Evolutionary conservation across 1,284 basidiomycete genomes (phyloP), one percentile per base, ranked within the genome.

Genomic region (Rhizoctonia solani): DNA sequence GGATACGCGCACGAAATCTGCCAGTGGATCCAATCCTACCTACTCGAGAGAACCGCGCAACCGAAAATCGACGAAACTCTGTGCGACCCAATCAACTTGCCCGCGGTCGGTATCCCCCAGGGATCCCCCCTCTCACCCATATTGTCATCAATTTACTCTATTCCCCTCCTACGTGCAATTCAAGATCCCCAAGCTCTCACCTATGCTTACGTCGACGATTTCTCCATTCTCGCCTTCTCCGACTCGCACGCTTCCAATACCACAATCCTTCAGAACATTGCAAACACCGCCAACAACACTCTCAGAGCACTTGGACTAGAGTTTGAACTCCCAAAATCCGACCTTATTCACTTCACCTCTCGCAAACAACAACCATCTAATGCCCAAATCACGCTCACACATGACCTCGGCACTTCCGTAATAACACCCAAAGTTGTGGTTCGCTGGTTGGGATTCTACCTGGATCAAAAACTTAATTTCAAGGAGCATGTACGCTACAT

Each of bases 311-410:
- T 68, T 2, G 75, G 74, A 0, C 69, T 75, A 1, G 52, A 47
- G 34, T 23, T 67, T 5, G 75, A 76, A 47, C 16, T 39, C 0
- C 39, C 46, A 5, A 75, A 76, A 66, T 30, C 68, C 8, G 75
- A 76, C 19, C 68, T 75, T 0, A 71, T 72, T 61, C 74, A 75
- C 68, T 76, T 74, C 67, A 69, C 72, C 37, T 8, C 9, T 8
- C 8, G 9, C 8, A 39, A 16, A 8, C n/a, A n/a, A n/a, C n/a
- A n/a, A n/a, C n/a, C n/a, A n/a, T n/a, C n/a, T n/a, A n/a, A n/a
- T n/a, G n/a, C n/a, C n/a, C n/a, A n/a, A n/a, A n/a, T n/a, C n/a
- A n/a, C n/a, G n/a, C n/a, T n/a, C n/a, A n/a, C n/a, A n/a, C n/a
- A n/a, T n/a, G n/a, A n/a, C n/a, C n/a, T n/a, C n/a, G n/a, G n/a